A percentile compares a stretch with the other conserved stretches of the same genome.
phyloP scores from a whole-genome alignment of 2,329 filamentous ascomycete species.

The Fonsecaea pugnacius region DNA sequence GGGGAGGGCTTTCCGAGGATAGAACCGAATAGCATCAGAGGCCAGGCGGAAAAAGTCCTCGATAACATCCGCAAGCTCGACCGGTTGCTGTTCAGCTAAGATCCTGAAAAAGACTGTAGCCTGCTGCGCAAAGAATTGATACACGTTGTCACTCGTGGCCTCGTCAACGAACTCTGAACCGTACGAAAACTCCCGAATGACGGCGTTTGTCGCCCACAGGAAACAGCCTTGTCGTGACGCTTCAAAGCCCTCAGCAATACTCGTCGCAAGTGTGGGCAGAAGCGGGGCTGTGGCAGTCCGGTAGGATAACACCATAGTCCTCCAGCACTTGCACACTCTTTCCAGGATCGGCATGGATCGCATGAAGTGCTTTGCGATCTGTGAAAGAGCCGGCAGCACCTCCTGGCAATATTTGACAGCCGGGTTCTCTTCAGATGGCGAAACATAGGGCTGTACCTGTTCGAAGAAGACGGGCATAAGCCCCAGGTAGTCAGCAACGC shows the following conservation, averaged over 20 bases:
- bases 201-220: conserved; percentile 96
- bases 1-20: conserved; percentile 79
- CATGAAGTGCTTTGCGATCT: conserved; percentile 85
- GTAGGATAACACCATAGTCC: conserved; percentile 96
- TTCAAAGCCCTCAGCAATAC: conserved; percentile 82
- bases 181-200: conserved; percentile 92
- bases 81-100: conserved; percentile 78
- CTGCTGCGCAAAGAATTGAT: conserved; percentile 92
- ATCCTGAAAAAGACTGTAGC: conserved; percentile 86
- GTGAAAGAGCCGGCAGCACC: conserved; percentile 83
- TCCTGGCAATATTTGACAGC: conserved; percentile 96
- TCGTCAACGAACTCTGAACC: conserved; percentile 82
- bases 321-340: conserved; percentile 91
- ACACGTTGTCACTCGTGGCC: conserved; percentile 83
- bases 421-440: conserved; percentile 75
- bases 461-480: conserved; percentile 90
- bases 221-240: conserved; percentile 91
- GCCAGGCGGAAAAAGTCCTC: conserved; percentile 96
- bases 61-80: conserved; percentile 82
- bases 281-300: conserved; percentile 85
- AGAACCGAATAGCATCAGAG: conserved; percentile 90
- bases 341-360: conserved; percentile 87
- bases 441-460: conserved; percentile 73
- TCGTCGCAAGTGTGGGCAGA: conserved; percentile 82
- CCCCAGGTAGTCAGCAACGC: conserved; percentile 88